Evolutionary conservation across 2,329 filamentous ascomycete genomes (phyloP), one percentile per base, ranked within the genome.

Genomic region (Botrytis pseudocinerea): DNA sequence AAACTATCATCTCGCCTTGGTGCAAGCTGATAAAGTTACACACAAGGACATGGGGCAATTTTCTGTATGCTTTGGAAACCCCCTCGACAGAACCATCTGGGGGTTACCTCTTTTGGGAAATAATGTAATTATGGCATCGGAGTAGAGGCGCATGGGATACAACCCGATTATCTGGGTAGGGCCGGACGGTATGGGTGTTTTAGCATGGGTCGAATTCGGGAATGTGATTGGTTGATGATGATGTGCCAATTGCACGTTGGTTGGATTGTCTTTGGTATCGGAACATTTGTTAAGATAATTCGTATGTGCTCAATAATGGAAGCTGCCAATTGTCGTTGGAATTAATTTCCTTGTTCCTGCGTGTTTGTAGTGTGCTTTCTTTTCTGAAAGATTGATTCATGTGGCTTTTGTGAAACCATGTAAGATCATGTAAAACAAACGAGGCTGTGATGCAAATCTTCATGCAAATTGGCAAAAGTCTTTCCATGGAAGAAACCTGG

Each of bases 271-370:
- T 60, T 62, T 40, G 57, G 69, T 25, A 28, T 32, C 22, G n/a
- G 46, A 68, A 9, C 28, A 8, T 40, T 40, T 40, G 32, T 66
- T 38, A 51, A 32, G 40, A 28, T 54, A 54, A 16, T 28, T 51
- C 22, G 46, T 48, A 32, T 28, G 25, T 54, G 46, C 48, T 35
- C 18, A 28, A 54, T 6, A 28, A 40, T 42, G 16, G 38, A 40
- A 66, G 44, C 38, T 70, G 38, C 25, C 38, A 44, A 35, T 32
- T 42, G 44, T 46, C 68, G 18, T 48, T 60, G 35, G 54, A 16
- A 51, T 51, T 32, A 16, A 25, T 40, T 48, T 48, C 32, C 57
- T 64, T 64, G 42, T 70, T 70, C 69, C 69, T 70, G 69, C 42
- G 28, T 70, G 20, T 8, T 12, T 62, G 25, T 46, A 18, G n/a